These are phyloP conservation scores for Fusarium continuum DNA, from an alignment of 2,329 filamentous ascomycete species.

Conservation along the genomic window DNA sequence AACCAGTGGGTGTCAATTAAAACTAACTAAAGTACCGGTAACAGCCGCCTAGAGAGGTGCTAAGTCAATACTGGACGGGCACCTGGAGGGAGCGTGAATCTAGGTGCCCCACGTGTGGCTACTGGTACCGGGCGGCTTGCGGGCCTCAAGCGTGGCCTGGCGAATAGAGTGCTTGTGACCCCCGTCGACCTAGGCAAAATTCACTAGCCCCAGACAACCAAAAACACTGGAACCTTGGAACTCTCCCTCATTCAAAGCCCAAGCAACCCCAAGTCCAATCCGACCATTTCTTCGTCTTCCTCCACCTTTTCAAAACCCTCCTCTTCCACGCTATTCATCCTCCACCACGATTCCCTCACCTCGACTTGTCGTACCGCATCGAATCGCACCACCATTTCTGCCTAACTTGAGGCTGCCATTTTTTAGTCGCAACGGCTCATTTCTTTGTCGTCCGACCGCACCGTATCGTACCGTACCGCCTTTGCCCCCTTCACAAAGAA, in stretches of 20 bases:
- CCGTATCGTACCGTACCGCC: background rate
- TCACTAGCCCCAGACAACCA: constrained; percentile 36
- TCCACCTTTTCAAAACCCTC: constrained; percentile 31
- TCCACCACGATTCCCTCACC: background rate
- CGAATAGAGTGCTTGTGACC: constrained; percentile 35
- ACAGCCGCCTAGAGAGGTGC: background rate
- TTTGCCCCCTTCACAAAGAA: background rate
- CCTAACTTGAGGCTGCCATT: background rate
- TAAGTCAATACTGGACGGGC: constrained; percentile 11
- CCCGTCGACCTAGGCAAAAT: constrained; percentile 25
- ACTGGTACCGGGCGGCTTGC: constrained; percentile 15
- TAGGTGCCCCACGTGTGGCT: constrained; percentile 22
- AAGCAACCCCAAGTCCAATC: constrained; percentile 26
- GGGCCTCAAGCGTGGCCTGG: constrained; percentile 24
- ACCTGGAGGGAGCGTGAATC: constrained; percentile 3
- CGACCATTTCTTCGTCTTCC: constrained; percentile 26
- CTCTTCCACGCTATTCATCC: constrained; percentile 7
- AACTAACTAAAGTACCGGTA: constrained; percentile 2
- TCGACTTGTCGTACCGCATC: background rate
- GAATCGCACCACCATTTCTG: background rate
- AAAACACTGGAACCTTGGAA: constrained; percentile 30
- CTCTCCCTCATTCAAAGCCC: constrained; percentile 33
- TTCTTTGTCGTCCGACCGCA: background rate
- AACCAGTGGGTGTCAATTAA: constrained; percentile 8
- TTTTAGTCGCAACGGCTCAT: background rate